phyloP scores from a whole-genome alignment of 768 basidiomycete species.

The Termitomyces sp. region DNA sequence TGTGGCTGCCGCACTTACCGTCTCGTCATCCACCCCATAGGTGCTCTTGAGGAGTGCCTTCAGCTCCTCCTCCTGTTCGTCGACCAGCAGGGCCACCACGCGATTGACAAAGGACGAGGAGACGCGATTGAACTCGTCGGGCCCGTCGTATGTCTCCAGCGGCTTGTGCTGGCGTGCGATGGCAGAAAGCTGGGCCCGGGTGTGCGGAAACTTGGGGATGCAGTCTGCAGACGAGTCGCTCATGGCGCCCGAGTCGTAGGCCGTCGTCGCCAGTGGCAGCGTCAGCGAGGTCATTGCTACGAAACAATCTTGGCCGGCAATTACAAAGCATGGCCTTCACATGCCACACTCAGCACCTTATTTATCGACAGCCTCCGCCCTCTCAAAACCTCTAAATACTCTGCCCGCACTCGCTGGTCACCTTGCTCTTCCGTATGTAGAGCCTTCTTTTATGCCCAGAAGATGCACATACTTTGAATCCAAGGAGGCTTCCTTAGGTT shows the following conservation, averaged over 20 bases:
- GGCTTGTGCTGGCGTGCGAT: slow-evolving; percentile 73
- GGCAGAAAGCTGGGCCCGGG: slow-evolving; percentile 72
- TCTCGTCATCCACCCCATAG: slow-evolving; percentile 66
- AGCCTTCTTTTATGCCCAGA: no score
- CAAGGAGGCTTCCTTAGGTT: no score
- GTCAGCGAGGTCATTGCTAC: slow-evolving; percentile 11
- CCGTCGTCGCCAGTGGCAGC: slow-evolving; percentile 4
- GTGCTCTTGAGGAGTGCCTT: slow-evolving; percentile 69
- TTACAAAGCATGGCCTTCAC: slow-evolving; percentile 7
- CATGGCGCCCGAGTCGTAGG: slow-evolving; percentile 8
- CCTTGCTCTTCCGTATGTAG: no score
- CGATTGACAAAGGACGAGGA: slow-evolving; percentile 60
- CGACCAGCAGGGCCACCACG: slow-evolving; percentile 68
- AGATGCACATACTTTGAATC: no score
- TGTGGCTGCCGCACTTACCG: slow-evolving; percentile 45
- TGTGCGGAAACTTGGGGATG: slow-evolving; percentile 69
- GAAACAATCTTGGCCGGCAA: slow-evolving; percentile 3
- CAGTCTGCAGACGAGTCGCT: slow-evolving; percentile 2
- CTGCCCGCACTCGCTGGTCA: no score
- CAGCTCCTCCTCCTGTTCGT: slow-evolving; percentile 86
- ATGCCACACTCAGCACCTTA: no score
- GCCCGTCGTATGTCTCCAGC: slow-evolving; percentile 49
- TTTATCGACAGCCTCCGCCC: no score
- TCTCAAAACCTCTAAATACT: no score
- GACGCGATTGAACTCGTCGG: slow-evolving; percentile 48